These are phyloP conservation scores for Diplocarpon mali DNA, from an alignment of 2,329 filamentous ascomycete genomes.

Conservation along the genomic window DNA sequence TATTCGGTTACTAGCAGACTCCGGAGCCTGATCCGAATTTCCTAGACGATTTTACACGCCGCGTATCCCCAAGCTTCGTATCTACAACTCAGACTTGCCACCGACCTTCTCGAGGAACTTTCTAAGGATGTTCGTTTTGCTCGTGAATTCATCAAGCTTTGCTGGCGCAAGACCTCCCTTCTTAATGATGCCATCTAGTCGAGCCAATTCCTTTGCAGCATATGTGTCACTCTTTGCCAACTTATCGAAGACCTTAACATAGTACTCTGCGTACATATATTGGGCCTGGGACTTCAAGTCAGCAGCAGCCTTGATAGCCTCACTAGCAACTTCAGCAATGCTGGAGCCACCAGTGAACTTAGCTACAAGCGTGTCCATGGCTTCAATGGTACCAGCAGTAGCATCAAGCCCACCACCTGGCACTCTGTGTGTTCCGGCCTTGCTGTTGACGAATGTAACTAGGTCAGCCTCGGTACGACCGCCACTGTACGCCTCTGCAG, in stretches of 20 bases:
- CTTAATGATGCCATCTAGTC: slow-evolving; percentile 67
- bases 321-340: slow-evolving; percentile 52
- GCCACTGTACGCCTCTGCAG: slow-evolving; percentile 59
- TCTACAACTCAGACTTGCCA: slow-evolving; percentile 45
- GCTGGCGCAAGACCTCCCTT: slow-evolving; percentile 77
- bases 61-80: not conserved
- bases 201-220: slow-evolving; percentile 72
- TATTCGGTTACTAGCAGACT: no score
- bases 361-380: slow-evolving; percentile 63
- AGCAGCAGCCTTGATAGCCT: slow-evolving; percentile 62
- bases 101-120: slow-evolving; percentile 57
- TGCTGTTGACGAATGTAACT: slow-evolving; percentile 73
- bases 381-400: slow-evolving; percentile 70
- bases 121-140: slow-evolving; percentile 78
- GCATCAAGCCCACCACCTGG: slow-evolving; percentile 70
- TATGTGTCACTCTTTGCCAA: slow-evolving; percentile 65
- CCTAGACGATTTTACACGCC: not conserved
- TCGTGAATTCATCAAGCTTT: slow-evolving; percentile 81
- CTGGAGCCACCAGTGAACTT: slow-evolving; percentile 53
- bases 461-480: slow-evolving; percentile 69
- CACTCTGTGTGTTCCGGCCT: slow-evolving; percentile 77
- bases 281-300: slow-evolving; percentile 49
- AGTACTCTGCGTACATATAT: slow-evolving; percentile 84
- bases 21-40: no score
- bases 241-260: slow-evolving; percentile 85